Evolutionary conservation across 352 stramenopile genomes (phyloP).

Genomic region (Phytophthora macrochlamydospora): DNA sequence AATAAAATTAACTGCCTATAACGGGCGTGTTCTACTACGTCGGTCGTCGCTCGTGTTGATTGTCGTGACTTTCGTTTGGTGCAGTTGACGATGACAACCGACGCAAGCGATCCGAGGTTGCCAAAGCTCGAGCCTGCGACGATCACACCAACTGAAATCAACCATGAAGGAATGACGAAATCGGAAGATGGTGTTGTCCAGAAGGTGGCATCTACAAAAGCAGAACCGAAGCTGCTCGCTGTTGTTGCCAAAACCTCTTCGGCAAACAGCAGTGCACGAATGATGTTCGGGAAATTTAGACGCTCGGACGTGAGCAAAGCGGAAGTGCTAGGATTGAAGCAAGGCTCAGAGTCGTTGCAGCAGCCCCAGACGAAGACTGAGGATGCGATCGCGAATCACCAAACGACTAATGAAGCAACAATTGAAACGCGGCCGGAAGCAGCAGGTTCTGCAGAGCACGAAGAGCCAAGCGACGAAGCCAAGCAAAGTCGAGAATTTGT

Average conservation of each 20-base stretch:
- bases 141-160: conserved; percentile 21
- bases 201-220: conserved; percentile 14
- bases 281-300: conserved; percentile 60
- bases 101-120: conserved; percentile 23
- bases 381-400: conserved; percentile 10
- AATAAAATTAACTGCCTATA: conserved; percentile 31
- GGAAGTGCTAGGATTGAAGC: conserved; percentile 8
- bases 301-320: conserved; percentile 31
- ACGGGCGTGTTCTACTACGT: conserved; percentile 8
- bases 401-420: conserved; percentile 13
- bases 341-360: neutral
- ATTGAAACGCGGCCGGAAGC: conserved; percentile 4
- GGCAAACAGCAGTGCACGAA: conserved; percentile 19
- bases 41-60: conserved; percentile 1
- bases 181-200: conserved; percentile 17
- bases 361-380: conserved; percentile 8
- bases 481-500: conserved; percentile 25
- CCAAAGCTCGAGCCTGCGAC: conserved; percentile 24
- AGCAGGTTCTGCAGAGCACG: conserved; percentile 12
- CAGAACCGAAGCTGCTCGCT: conserved; percentile 32
- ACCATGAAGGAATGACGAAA: conserved; percentile 19
- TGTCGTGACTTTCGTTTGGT: neutral
- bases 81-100: conserved; percentile 8
- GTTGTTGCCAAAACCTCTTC: conserved; percentile 28
- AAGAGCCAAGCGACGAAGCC: neutral